These are phyloP conservation scores for Starmera stellimalicola DNA, from an alignment of 1,139 yeast genomes.

Conservation along the genomic window DNA sequence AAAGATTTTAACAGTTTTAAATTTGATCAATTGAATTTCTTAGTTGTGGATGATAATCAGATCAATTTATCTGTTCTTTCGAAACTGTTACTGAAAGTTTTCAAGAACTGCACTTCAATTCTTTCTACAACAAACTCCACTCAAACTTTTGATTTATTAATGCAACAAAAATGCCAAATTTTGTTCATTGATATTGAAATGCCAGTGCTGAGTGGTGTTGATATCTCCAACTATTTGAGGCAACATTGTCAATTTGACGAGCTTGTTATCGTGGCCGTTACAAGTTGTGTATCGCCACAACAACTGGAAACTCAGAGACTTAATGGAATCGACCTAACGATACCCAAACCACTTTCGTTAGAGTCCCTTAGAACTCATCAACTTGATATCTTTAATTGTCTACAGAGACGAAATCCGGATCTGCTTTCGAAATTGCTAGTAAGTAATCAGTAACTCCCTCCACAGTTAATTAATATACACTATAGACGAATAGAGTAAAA, in stretches of 20 bases:
- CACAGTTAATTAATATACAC: too few relatives aligned
- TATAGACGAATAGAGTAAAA: too few relatives aligned
- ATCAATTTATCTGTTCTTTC: slow-evolving; percentile 1
- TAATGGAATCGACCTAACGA: slow-evolving; percentile 3
- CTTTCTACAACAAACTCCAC: slow-evolving; percentile 2
- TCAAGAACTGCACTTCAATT: background rate
- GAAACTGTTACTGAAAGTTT: background rate
- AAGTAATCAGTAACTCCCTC: too few relatives aligned
- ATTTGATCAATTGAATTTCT: background rate
- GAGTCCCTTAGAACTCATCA: background rate
- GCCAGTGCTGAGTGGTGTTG: slow-evolving; percentile 3
- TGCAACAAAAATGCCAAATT: background rate
- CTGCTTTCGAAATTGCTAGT: too few relatives aligned
- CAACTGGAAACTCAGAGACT: background rate
- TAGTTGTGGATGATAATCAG: slow-evolving; percentile 3
- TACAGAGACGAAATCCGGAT: background rate
- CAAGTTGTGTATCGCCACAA: slow-evolving; percentile 1
- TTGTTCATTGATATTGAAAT: slow-evolving; percentile 5
- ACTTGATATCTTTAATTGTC: background rate
- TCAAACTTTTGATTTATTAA: background rate
- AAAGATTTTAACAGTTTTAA: background rate
- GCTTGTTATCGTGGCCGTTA: slow-evolving; percentile 2
- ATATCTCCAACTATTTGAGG: background rate
- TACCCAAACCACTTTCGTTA: slow-evolving; percentile 2
- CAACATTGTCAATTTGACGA: background rate